Conservation (phyloP, 73 alveolate species). For the Paramecium pentaurelia region DNA sequence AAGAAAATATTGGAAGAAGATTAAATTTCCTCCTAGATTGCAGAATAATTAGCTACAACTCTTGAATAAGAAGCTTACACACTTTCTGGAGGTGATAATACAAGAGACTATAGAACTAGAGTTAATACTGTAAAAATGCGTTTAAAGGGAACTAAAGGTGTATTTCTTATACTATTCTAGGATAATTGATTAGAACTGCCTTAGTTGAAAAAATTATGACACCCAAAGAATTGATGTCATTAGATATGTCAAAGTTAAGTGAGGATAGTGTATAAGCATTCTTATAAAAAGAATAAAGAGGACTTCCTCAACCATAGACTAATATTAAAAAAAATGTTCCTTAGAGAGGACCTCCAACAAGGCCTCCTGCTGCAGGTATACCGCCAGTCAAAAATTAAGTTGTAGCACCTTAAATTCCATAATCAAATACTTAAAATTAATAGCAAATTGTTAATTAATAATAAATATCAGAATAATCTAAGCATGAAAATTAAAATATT, state of each 20-base stretch:
- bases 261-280: slow-evolving; percentile 37
- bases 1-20: slow-evolving; percentile 12
- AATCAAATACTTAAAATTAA: neutral
- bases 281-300: neutral
- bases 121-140: slow-evolving; percentile 44
- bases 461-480: neutral
- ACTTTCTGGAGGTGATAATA: slow-evolving; percentile 20
- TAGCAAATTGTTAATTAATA: neutral
- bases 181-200: neutral
- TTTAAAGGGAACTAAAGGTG: slow-evolving; percentile 24
- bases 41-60: neutral
- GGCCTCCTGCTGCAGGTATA: neutral
- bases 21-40: neutral
- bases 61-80: slow-evolving; percentile 1
- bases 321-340: neutral
- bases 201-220: neutral
- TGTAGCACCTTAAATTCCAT: neutral
- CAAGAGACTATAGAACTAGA: slow-evolving; percentile 30
- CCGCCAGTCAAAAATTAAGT: neutral
- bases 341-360: neutral
- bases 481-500: neutral
- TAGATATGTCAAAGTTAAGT: slow-evolving; percentile 3
- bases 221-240: neutral
- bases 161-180: neutral
- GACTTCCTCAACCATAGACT: neutral